Percentiles rank a stretch among this genome's conserved stretches.
These are phyloP conservation scores for Cardamine chenopodiifolia DNA, from an alignment of 345 rosid genomes.

Conservation along the genomic window DNA sequence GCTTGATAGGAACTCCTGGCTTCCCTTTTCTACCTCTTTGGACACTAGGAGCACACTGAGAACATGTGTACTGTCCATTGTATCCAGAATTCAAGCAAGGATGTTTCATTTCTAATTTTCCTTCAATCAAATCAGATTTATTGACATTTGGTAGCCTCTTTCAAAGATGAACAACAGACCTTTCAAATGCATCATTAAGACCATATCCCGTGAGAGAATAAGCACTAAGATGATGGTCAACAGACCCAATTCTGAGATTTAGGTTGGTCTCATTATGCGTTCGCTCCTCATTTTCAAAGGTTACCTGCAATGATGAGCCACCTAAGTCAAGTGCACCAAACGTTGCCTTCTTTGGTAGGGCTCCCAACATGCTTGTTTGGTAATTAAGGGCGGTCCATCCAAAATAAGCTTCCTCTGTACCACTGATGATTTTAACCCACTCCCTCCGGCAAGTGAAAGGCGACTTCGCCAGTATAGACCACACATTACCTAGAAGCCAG, in stretches of 20 bases:
- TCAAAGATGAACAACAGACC: constrained; percentile 70
- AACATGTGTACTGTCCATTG: constrained; percentile 67
- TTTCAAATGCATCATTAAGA: constrained; percentile 96
- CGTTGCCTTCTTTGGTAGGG: constrained; percentile 67
- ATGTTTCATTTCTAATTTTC: constrained; percentile 74
- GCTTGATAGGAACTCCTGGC: constrained; percentile 65
- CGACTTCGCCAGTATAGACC: constrained; percentile 78
- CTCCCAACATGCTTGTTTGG: constrained; percentile 66
- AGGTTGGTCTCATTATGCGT: constrained; percentile 62
- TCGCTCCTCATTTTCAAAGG: constrained; percentile 76
- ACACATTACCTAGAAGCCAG: constrained; percentile 86
- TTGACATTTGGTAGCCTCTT: constrained; percentile 51
- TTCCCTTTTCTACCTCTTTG: constrained; percentile 60
- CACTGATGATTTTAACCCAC: constrained; percentile 85
- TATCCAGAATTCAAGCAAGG: constrained; percentile 94
- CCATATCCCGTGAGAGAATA: constrained; percentile 98
- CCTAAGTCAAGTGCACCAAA: constrained; percentile 98
- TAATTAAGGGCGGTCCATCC: constrained; percentile 98
- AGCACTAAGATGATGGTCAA: constrained; percentile 83
- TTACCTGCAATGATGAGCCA: constrained; percentile 97
- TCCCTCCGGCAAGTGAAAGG: constrained; percentile 74
- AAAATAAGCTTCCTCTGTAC: constrained; percentile 92
- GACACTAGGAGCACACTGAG: constrained; percentile 61
- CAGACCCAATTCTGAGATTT: constrained; percentile 77
- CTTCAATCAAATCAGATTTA: constrained; percentile 49